A percentile compares a stretch with the other conserved stretches of the same genome.
These are phyloP conservation scores for Cardamine resedifolia DNA, from an alignment of 345 rosid species.

Conservation along the genomic window DNA sequence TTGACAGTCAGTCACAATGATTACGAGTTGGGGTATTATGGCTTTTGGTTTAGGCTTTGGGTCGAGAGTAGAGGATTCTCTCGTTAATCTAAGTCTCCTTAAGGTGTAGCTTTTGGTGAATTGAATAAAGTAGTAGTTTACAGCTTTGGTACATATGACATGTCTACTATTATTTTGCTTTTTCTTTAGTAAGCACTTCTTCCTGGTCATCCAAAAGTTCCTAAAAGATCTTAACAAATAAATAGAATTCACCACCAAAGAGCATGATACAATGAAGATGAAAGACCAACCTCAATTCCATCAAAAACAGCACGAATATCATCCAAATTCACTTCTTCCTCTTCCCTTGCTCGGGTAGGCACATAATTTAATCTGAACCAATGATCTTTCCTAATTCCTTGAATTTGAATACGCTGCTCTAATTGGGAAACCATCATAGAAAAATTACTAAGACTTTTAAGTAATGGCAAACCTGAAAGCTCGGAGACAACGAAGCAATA, in stretches of 20 bases:
- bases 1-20: neutral
- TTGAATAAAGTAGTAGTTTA: neutral
- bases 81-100: neutral
- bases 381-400: slow-evolving; percentile 55
- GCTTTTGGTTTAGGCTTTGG: neutral
- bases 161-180: slow-evolving; percentile 1
- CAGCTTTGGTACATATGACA: neutral
- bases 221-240: neutral
- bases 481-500: slow-evolving; percentile 19
- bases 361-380: slow-evolving; percentile 69
- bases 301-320: slow-evolving; percentile 78
- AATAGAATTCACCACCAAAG: neutral
- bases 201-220: neutral
- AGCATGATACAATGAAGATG: slow-evolving; percentile 6
- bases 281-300: slow-evolving; percentile 69
- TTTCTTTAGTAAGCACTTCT: neutral
- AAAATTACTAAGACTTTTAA: slow-evolving; percentile 13
- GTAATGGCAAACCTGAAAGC: neutral
- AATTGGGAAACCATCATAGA: slow-evolving; percentile 30
- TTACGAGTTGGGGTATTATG: neutral
- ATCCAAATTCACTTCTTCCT: slow-evolving; percentile 69
- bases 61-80: neutral
- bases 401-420: slow-evolving; percentile 75
- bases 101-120: neutral
- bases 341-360: slow-evolving; percentile 53